Conservation (phyloP, 768 basidiomycete genomes). For the Lepiota brunneoincarnata region DNA sequence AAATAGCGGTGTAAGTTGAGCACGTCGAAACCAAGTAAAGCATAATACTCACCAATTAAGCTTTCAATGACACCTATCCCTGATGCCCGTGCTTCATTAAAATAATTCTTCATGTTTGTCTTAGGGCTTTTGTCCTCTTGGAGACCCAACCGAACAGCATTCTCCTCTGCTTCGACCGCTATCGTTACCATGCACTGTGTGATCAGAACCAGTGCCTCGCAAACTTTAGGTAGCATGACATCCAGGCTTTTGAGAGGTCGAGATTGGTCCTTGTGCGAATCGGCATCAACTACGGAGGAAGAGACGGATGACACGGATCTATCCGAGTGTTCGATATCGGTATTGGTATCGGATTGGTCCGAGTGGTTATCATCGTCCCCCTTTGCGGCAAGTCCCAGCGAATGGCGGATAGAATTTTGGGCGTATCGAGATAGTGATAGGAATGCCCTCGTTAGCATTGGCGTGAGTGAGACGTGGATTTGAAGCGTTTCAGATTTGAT, state of each 20-base stretch:
- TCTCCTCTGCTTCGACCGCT: constrained; percentile 49
- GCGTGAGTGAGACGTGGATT: constrained; percentile 42
- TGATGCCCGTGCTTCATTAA: constrained; percentile 41
- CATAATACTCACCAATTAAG: constrained; percentile 50
- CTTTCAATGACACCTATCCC: constrained; percentile 49
- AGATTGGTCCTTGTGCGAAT: constrained; percentile 3
- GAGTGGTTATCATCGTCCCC: constrained; percentile 11
- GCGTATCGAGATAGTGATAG: constrained; percentile 60
- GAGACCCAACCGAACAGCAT: constrained; percentile 16
- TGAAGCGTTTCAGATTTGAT: constrained; percentile 29
- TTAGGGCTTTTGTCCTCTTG: constrained; percentile 16
- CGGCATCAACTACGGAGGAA: constrained; percentile 4
- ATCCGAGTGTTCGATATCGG: neutral
- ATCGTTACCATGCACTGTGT: constrained; percentile 73
- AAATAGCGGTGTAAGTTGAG: too few species aligned
- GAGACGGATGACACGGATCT: constrained; percentile 7
- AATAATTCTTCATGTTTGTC: constrained; percentile 36
- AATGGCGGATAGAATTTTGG: constrained; percentile 46
- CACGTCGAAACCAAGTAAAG: neutral
- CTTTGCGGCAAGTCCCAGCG: constrained; percentile 30
- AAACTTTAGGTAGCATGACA: constrained; percentile 70
- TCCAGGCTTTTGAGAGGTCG: constrained; percentile 38
- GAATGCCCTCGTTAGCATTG: constrained; percentile 62
- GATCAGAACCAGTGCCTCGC: constrained; percentile 77
- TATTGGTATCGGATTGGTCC: neutral